Conservation (phyloP, 139 green algal species). For the Ettlia oleoabundans region DNA sequence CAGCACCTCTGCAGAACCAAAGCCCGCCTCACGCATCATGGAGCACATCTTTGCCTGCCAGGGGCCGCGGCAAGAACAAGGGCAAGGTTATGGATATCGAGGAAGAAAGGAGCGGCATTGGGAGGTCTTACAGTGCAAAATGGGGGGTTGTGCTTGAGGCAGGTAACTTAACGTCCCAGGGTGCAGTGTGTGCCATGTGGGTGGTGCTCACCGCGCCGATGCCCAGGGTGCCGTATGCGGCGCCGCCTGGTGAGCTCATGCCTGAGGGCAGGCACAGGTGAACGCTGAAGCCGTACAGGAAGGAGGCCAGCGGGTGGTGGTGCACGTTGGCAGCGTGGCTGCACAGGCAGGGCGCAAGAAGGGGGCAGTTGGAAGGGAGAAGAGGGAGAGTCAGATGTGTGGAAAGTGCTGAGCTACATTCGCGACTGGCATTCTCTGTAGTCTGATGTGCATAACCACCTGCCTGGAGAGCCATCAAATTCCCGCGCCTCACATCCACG, state of each 20-base stretch:
- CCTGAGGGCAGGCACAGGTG: slow-evolving; percentile 46
- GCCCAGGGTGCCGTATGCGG: slow-evolving; percentile 36
- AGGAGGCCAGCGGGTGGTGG: slow-evolving; percentile 27
- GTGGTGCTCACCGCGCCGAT: slow-evolving; percentile 14
- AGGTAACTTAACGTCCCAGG: no score
- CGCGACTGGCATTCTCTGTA: no score
- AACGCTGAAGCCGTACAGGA: slow-evolving; percentile 43
- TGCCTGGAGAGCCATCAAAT: no score
- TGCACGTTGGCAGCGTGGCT: slow-evolving; percentile 35
- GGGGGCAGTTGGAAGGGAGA: no score
- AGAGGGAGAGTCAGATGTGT: not conserved
- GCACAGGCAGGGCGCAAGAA: not conserved
- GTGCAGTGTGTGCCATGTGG: no score
- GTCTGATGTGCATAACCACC: no score
- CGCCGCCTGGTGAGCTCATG: slow-evolving; percentile 22
- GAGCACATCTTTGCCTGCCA: slow-evolving; percentile 18
- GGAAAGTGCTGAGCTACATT: not conserved
- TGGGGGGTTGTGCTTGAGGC: no score
- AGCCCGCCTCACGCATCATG: slow-evolving; percentile 13
- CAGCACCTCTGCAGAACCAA: slow-evolving; percentile 17
- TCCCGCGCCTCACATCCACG: no score
- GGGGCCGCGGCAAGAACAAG: no score
- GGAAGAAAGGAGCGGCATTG: not conserved
- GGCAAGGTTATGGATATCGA: no score
- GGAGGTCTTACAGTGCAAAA: no score